A percentile compares a stretch with the other conserved stretches of the same genome.
Evolutionary conservation across 2,329 filamentous ascomycete genomes (phyloP).

Genomic region (Emydomyces testavorans): DNA sequence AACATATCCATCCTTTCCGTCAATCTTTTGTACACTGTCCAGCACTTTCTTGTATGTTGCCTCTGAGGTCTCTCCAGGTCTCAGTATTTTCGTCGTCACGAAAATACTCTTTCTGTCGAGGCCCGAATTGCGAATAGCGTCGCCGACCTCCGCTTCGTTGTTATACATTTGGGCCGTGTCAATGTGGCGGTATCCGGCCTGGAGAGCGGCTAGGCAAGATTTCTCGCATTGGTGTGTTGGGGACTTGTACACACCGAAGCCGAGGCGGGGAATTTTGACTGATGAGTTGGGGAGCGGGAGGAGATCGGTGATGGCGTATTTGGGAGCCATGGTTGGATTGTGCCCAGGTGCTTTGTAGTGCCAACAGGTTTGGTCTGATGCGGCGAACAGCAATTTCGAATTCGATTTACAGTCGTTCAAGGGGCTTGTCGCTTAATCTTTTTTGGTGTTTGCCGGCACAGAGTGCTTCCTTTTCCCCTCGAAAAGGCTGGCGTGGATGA

Average conservation of each 20-base stretch:
- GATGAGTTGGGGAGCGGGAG: conserved; percentile 41
- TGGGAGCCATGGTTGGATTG: conserved; percentile 27
- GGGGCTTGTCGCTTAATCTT: too few relatives aligned
- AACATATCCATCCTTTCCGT: conserved; percentile 49
- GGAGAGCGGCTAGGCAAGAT: conserved; percentile 49
- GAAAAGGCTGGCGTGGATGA: too few relatives aligned
- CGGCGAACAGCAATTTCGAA: too few relatives aligned
- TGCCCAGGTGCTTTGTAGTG: too few relatives aligned
- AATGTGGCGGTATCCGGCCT: conserved; percentile 35
- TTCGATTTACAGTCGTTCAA: neutral
- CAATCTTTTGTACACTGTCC: conserved; percentile 53
- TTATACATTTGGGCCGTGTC: conserved; percentile 56
- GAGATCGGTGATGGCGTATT: conserved; percentile 38
- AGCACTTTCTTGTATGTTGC: conserved; percentile 48
- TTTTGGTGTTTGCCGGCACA: too few relatives aligned
- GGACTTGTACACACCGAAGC: conserved; percentile 60
- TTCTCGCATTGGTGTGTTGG: conserved; percentile 43
- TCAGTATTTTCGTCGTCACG: conserved; percentile 59
- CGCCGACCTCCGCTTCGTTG: conserved; percentile 57
- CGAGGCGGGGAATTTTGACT: conserved; percentile 51
- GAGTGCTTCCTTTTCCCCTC: too few relatives aligned
- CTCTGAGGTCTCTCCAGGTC: conserved; percentile 43
- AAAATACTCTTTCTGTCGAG: conserved; percentile 41
- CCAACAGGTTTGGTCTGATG: too few relatives aligned
- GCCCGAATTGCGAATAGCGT: conserved; percentile 48